Conservation (phyloP, 23 red algal genomes). For the Rhodosorus marinus region DNA sequence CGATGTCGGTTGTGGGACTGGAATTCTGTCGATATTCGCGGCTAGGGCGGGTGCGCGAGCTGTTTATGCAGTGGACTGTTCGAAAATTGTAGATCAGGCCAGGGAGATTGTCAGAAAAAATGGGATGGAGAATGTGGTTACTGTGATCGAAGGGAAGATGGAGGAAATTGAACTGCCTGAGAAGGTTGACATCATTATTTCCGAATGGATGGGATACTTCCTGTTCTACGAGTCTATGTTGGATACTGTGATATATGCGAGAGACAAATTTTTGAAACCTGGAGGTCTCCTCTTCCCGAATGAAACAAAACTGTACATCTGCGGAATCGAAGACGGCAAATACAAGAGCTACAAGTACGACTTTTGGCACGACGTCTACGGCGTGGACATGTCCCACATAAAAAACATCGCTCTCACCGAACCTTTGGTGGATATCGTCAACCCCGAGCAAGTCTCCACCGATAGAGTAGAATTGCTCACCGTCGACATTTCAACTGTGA, state of each 20-base stretch:
- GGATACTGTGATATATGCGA: constrained; percentile 72
- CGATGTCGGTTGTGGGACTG: constrained; percentile 94
- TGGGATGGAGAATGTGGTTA: constrained; percentile 47
- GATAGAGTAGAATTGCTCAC: constrained; percentile 38
- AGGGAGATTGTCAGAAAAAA: constrained; percentile 51
- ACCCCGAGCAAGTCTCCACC: constrained; percentile 64
- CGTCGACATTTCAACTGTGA: constrained; percentile 40
- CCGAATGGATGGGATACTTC: constrained; percentile 99
- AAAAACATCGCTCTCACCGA: constrained; percentile 88
- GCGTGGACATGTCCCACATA: constrained; percentile 74
- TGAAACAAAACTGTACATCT: constrained; percentile 58
- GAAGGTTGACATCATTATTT: constrained; percentile 91
- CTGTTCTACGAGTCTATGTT: constrained; percentile 98
- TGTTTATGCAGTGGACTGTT: constrained; percentile 84
- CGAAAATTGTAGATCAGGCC: constrained; percentile 76
- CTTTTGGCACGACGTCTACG: constrained; percentile 97
- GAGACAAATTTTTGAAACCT: constrained; percentile 73
- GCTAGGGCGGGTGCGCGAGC: constrained; percentile 74
- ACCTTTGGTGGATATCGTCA: constrained; percentile 82
- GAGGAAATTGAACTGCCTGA: constrained; percentile 70
- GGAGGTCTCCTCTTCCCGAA: constrained; percentile 89
- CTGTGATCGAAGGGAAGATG: constrained; percentile 54
- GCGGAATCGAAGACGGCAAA: constrained; percentile 84
- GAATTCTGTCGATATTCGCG: constrained; percentile 86
- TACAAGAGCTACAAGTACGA: constrained; percentile 94